A percentile compares a stretch with the other conserved stretches of the same genome.
Conservation (phyloP, 2,329 filamentous ascomycete species). For the Xylaria arbuscula region DNA sequence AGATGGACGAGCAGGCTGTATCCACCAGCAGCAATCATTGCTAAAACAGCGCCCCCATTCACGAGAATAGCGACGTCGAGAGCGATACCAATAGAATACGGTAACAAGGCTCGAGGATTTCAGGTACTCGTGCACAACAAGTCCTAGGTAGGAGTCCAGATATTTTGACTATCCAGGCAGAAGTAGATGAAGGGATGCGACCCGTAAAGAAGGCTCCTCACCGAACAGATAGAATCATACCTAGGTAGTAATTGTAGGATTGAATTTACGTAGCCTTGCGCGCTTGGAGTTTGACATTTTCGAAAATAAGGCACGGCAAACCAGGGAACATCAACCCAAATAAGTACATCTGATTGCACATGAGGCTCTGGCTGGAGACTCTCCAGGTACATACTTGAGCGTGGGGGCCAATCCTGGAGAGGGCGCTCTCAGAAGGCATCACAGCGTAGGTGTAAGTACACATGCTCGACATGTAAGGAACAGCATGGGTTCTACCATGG, state of each 20-base stretch:
- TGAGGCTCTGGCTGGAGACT: conserved; percentile 2
- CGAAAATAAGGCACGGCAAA: not conserved
- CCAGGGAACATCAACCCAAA: not conserved
- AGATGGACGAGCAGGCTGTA: not conserved
- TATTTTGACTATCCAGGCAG: conserved; percentile 8
- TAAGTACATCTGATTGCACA: not conserved
- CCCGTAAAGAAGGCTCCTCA: conserved; percentile 1
- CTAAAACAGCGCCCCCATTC: not conserved
- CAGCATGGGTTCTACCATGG: too few relatives aligned
- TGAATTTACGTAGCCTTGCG: not conserved
- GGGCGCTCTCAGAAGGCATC: not conserved
- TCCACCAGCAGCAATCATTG: not conserved
- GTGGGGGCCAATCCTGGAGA: not conserved
- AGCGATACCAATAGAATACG: not conserved
- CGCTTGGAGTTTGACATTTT: not conserved
- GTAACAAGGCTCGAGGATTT: not conserved
- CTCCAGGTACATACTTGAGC: not conserved
- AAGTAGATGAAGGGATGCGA: not conserved
- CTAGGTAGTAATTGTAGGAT: not conserved
- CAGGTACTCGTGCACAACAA: not conserved
- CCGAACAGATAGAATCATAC: conserved; percentile 5
- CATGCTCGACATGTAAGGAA: too few relatives aligned
- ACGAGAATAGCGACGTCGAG: not conserved
- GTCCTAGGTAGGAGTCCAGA: conserved; percentile 9
- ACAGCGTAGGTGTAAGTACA: not conserved